phyloP scores from a whole-genome alignment of 139 green algal species.

The Chlorella sp. region DNA sequence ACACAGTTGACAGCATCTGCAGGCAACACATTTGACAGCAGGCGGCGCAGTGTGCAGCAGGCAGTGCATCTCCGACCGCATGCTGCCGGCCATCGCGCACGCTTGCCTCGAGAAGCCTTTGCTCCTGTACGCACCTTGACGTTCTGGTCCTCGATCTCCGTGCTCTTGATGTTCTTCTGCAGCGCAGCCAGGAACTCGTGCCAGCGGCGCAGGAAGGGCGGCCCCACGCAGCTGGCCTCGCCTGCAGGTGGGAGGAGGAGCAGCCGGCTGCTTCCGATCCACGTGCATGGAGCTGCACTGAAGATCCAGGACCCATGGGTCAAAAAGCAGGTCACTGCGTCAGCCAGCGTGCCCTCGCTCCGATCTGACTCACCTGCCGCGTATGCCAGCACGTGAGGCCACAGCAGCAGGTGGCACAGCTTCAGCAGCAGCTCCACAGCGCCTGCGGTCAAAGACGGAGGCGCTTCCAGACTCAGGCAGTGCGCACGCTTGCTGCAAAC shows the following conservation, averaged over 20 bases:
- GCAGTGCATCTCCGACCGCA: too few relatives aligned
- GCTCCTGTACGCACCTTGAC: constrained; percentile 19
- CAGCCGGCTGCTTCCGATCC: background rate
- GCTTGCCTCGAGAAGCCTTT: too few relatives aligned
- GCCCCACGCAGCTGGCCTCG: background rate
- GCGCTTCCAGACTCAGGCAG: too few relatives aligned
- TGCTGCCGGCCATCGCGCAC: too few relatives aligned
- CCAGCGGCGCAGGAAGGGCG: constrained; percentile 8
- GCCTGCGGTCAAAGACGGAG: too few relatives aligned
- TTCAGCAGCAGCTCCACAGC: constrained; percentile 25
- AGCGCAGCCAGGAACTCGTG: constrained; percentile 2
- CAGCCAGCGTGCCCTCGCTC: too few relatives aligned
- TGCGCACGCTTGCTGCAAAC: background rate
- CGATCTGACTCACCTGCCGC: constrained; percentile 12
- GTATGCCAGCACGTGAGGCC: constrained; percentile 24
- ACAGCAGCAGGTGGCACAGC: constrained; percentile 33
- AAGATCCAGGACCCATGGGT: background rate
- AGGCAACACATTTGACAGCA: too few relatives aligned
- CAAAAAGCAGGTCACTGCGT: background rate
- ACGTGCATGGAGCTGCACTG: background rate
- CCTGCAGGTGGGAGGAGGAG: background rate
- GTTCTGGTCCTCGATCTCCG: constrained; percentile 14
- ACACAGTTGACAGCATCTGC: too few relatives aligned
- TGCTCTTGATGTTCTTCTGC: constrained; percentile 19
- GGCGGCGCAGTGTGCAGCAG: too few relatives aligned